These are phyloP conservation scores for Yarrowia phangngaensis DNA, from an alignment of 805 yeast species.

Conservation along the genomic window DNA sequence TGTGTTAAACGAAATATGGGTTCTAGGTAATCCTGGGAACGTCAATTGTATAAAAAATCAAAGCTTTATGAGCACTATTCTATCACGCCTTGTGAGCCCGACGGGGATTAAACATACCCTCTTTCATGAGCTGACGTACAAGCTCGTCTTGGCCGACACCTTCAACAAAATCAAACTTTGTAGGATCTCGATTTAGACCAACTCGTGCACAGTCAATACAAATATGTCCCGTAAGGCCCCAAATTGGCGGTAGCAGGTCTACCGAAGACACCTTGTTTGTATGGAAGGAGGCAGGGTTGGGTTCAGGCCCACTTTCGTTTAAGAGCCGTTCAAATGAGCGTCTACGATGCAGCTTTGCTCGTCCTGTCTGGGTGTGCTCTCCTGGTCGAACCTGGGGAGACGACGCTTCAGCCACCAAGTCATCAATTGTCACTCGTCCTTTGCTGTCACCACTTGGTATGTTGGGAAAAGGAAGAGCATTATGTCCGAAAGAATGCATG, in stretches of 20 bases:
- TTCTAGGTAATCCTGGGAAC: no score
- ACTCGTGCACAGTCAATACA: constrained; percentile 42
- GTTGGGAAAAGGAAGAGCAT: constrained; percentile 15
- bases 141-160: constrained; percentile 15
- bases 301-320: constrained; percentile 10
- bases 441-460: background rate
- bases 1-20: no score
- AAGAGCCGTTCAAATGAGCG: background rate
- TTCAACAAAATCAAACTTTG: constrained; percentile 17
- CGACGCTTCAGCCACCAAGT: constrained; percentile 3
- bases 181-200: constrained; percentile 37
- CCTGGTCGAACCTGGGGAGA: constrained; percentile 13
- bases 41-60: no score
- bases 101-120: constrained; percentile 4
- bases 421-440: constrained; percentile 12
- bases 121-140: constrained; percentile 8
- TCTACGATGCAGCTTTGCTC: no score
- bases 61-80: no score
- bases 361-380: constrained; percentile 3
- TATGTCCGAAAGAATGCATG: constrained; percentile 20
- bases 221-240: constrained; percentile 46
- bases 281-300: constrained; percentile 4
- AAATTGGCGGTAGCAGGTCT: constrained; percentile 32
- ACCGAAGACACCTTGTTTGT: background rate
- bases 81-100: background rate